phyloP scores from a whole-genome alignment of 2,329 filamentous ascomycete genomes.

The Aspergillus pseudoglaucus region DNA sequence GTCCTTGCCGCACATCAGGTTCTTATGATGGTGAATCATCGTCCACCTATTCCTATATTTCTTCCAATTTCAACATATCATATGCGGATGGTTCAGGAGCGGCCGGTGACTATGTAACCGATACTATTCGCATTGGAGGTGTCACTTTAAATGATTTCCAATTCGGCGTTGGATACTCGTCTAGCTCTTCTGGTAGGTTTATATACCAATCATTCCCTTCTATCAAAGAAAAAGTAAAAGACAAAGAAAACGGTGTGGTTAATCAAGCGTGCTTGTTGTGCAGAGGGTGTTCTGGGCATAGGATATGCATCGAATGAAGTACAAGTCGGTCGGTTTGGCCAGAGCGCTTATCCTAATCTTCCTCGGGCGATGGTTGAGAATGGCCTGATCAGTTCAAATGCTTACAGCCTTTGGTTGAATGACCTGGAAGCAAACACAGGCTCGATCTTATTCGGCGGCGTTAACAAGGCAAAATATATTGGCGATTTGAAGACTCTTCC shows the following conservation, averaged over 20 bases:
- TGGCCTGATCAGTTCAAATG: conserved; percentile 57
- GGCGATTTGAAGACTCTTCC: conserved; percentile 62
- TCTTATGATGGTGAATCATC: conserved; percentile 54
- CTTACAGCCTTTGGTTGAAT: conserved; percentile 71
- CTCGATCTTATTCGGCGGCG: conserved; percentile 67
- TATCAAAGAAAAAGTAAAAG: too few relatives aligned
- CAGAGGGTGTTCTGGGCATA: conserved; percentile 75
- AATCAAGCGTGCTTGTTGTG: background rate
- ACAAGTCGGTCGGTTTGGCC: conserved; percentile 44
- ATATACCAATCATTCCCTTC: background rate
- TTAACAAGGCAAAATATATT: conserved; percentile 60
- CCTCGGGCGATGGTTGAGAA: conserved; percentile 58
- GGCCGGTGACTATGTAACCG: conserved; percentile 70
- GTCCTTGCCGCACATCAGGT: conserved; percentile 44
- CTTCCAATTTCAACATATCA: conserved; percentile 74
- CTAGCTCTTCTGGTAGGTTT: conserved; percentile 40
- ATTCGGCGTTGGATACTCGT: conserved; percentile 54
- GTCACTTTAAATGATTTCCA: conserved; percentile 47
- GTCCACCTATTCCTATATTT: conserved; percentile 68
- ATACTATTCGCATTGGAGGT: conserved; percentile 56
- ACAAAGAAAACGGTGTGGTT: too few relatives aligned
- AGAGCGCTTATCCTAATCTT: conserved; percentile 59
- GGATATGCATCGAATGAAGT: conserved; percentile 72
- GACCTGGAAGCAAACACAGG: conserved; percentile 61
- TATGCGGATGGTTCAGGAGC: conserved; percentile 79